phyloP scores from a whole-genome alignment of 352 stramenopile species.

The Phytophthora macrochlamydospora region DNA sequence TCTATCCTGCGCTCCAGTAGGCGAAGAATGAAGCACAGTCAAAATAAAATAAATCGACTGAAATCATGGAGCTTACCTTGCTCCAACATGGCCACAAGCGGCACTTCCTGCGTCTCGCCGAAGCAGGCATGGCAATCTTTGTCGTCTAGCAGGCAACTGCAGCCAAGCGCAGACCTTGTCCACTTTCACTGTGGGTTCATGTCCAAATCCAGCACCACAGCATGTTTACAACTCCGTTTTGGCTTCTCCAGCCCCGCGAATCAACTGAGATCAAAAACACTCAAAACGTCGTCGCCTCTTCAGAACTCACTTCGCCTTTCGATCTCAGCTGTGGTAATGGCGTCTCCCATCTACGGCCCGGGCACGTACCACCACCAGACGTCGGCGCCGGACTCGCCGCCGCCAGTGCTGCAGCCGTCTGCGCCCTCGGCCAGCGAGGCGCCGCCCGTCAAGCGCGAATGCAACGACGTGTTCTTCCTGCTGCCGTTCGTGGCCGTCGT shows the following conservation, averaged over 20 bases:
- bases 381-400: constrained; percentile 14
- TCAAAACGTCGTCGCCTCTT: not conserved
- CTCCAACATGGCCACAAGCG: not conserved
- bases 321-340: constrained; percentile 6
- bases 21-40: not conserved
- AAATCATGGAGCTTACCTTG: not conserved
- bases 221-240: not conserved
- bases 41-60: not conserved
- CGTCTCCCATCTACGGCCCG: constrained; percentile 23
- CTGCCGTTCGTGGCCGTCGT: constrained; percentile 67
- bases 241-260: too few relatives aligned
- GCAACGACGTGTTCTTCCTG: constrained; percentile 81
- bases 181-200: not conserved
- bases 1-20: constrained; percentile 6
- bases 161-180: not conserved
- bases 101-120: not conserved
- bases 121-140: too few relatives aligned
- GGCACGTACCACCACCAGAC: constrained; percentile 30
- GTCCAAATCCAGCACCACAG: too few relatives aligned
- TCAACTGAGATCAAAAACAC: too few relatives aligned
- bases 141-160: too few relatives aligned
- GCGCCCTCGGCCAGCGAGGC: constrained; percentile 10
- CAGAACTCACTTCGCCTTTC: constrained; percentile 8
- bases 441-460: constrained; percentile 43
- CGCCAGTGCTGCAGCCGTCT: constrained; percentile 11